Conservation (phyloP, 75 land plant genomes). For the Picea sitchensis region DNA sequence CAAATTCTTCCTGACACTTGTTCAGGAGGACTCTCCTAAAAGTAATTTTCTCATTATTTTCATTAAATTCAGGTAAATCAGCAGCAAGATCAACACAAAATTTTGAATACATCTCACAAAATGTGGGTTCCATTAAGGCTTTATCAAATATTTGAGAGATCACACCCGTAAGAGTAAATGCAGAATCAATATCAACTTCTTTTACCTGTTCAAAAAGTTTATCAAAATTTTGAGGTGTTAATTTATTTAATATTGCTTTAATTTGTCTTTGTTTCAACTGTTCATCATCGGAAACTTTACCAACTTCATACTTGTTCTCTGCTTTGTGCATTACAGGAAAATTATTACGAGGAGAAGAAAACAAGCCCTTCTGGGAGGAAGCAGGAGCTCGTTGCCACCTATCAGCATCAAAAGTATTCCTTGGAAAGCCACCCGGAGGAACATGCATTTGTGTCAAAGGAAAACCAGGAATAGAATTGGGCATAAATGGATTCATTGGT, state of each 20-base stretch:
- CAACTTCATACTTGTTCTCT: conserved; percentile 83
- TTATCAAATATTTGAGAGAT: conserved; percentile 99
- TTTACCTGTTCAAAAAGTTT: conserved; percentile 91
- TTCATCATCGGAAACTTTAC: conserved; percentile 82
- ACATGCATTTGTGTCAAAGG: conserved; percentile 26
- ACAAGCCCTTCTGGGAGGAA: conserved; percentile 59
- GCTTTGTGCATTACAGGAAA: conserved; percentile 76
- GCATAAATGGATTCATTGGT: neutral
- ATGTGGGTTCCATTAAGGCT: conserved; percentile 95
- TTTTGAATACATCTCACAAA: conserved; percentile 98
- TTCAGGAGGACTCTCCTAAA: conserved; percentile 87
- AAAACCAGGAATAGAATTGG: neutral
- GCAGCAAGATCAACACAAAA: conserved; percentile 77
- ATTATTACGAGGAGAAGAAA: conserved; percentile 53
- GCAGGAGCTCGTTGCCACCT: conserved; percentile 76
- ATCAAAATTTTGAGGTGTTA: conserved; percentile 98
- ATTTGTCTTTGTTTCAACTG: conserved; percentile 84
- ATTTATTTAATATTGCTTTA: conserved; percentile 89
- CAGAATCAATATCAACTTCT: conserved; percentile 82
- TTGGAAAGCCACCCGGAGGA: conserved; percentile 37
- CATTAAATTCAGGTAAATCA: conserved; percentile 80
- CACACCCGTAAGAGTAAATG: conserved; percentile 77
- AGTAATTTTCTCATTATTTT: conserved; percentile 78
- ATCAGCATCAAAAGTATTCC: conserved; percentile 62
- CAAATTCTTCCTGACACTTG: conserved; percentile 97